phyloP scores from a whole-genome alignment of 345 rosid genomes.

The Hibiscus syriacus region DNA sequence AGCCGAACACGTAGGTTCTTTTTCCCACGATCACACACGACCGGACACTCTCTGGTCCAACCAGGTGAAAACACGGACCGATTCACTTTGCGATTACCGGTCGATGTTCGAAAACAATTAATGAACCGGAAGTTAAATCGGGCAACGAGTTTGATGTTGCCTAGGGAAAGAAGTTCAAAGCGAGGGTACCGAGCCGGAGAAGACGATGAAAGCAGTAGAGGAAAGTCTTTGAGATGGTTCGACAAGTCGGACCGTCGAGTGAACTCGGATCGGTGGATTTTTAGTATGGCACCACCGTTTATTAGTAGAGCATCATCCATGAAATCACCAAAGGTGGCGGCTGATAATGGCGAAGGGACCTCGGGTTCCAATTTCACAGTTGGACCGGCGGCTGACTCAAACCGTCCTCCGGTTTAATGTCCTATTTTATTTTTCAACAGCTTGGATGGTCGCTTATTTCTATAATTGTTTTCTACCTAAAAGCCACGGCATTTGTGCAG shows the following conservation, averaged over 20 bases:
- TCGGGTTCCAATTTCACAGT: neutral
- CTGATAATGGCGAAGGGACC: slow-evolving; percentile 17
- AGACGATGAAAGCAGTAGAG: slow-evolving; percentile 26
- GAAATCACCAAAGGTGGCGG: slow-evolving; percentile 36
- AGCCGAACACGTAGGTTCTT: slow-evolving; percentile 20
- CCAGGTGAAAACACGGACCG: slow-evolving; percentile 81
- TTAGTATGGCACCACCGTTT: slow-evolving; percentile 25
- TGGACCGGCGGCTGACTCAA: slow-evolving; percentile 13
- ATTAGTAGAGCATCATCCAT: slow-evolving; percentile 40
- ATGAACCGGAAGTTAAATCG: slow-evolving; percentile 57
- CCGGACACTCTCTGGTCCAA: slow-evolving; percentile 78
- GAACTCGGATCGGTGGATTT: no score
- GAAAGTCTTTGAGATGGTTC: slow-evolving; percentile 18
- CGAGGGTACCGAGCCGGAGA: slow-evolving; percentile 34
- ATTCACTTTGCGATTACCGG: slow-evolving; percentile 70
- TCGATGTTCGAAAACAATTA: slow-evolving; percentile 66
- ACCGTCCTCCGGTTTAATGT: slow-evolving; percentile 31
- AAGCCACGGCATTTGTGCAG: neutral
- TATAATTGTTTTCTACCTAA: neutral
- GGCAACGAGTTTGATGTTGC: slow-evolving; percentile 47
- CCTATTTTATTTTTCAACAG: neutral
- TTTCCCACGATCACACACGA: slow-evolving; percentile 72
- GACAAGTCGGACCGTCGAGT: slow-evolving; percentile 23
- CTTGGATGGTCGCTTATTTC: neutral
- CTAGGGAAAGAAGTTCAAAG: slow-evolving; percentile 39